phyloP scores from a whole-genome alignment of 148 eudicot species.

The Amaranthus cruentus region DNA sequence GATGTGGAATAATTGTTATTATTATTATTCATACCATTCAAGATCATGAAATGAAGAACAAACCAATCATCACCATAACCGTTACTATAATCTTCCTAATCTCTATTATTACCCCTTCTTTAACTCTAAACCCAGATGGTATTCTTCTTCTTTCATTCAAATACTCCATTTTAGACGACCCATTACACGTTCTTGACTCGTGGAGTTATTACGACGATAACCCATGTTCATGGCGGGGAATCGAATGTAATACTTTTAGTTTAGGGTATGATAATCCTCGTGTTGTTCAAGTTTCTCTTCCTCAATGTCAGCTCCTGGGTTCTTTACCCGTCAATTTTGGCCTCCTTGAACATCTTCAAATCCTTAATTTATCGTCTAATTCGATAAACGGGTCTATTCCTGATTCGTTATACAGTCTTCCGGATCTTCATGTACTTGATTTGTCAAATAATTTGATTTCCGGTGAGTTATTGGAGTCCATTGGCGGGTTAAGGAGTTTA shows the following conservation, averaged over 20 bases:
- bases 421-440: constrained; percentile 50
- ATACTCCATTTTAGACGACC: constrained; percentile 51
- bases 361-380: constrained; percentile 61
- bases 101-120: constrained; percentile 3
- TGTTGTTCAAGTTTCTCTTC: constrained; percentile 54
- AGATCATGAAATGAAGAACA: constrained; percentile 12
- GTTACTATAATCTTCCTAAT: constrained; percentile 9
- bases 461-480: constrained; percentile 52
- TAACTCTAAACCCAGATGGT: constrained; percentile 53
- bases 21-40: too few species aligned
- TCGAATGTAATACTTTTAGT: constrained; percentile 32
- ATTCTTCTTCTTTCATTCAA: constrained; percentile 66
- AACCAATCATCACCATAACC: neutral
- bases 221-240: constrained; percentile 83
- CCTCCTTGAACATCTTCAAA: constrained; percentile 42
- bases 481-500: constrained; percentile 42
- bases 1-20: constrained; percentile 16
- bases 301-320: constrained; percentile 53
- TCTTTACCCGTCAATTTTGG: constrained; percentile 62
- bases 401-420: constrained; percentile 34
- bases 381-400: constrained; percentile 76
- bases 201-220: constrained; percentile 55
- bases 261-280: constrained; percentile 17
- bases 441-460: constrained; percentile 60
- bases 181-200: constrained; percentile 40